Evolutionary conservation across 306 rosid genomes (phyloP).

Genomic region (Pterocarpus macrocarpus): DNA sequence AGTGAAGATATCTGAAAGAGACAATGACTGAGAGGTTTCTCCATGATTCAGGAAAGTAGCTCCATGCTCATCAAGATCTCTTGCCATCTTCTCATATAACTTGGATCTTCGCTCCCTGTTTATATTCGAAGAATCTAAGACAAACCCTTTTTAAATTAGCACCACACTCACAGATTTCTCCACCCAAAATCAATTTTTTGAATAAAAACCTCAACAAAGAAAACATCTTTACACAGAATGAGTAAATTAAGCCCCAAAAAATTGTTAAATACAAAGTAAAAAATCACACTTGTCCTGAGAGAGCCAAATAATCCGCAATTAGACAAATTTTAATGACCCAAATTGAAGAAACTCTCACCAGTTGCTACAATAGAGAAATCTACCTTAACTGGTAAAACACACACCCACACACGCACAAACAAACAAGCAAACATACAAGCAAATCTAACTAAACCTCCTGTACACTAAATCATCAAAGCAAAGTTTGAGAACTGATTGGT

Average conservation of each 20-base stretch:
- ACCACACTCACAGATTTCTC: constrained; percentile 20
- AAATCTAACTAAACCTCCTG: not conserved
- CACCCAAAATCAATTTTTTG: constrained; percentile 41
- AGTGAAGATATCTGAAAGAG: constrained; percentile 85
- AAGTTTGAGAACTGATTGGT: not conserved
- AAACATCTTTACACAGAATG: not conserved
- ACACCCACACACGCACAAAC: not conserved
- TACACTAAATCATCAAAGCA: not conserved
- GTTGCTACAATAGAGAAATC: not conserved
- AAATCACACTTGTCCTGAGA: not conserved
- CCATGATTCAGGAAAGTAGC: constrained; percentile 79
- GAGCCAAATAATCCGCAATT: constrained; percentile 18
- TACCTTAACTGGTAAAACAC: not conserved
- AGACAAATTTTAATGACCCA: not conserved
- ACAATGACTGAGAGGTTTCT: constrained; percentile 91
- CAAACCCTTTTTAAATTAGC: constrained; percentile 38
- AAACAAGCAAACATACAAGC: not conserved
- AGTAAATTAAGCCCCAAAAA: not conserved
- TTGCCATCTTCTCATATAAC: constrained; percentile 82
- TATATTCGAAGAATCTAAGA: constrained; percentile 54
- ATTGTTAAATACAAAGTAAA: not conserved
- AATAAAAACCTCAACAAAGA: constrained; percentile 23
- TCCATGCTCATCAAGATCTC: constrained; percentile 85
- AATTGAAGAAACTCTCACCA: constrained; percentile 15
- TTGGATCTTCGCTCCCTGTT: constrained; percentile 66